Evolutionary conservation across 495 filamentous ascomycete genomes (phyloP).

Genomic region (Trichoderma asperelloides): DNA sequence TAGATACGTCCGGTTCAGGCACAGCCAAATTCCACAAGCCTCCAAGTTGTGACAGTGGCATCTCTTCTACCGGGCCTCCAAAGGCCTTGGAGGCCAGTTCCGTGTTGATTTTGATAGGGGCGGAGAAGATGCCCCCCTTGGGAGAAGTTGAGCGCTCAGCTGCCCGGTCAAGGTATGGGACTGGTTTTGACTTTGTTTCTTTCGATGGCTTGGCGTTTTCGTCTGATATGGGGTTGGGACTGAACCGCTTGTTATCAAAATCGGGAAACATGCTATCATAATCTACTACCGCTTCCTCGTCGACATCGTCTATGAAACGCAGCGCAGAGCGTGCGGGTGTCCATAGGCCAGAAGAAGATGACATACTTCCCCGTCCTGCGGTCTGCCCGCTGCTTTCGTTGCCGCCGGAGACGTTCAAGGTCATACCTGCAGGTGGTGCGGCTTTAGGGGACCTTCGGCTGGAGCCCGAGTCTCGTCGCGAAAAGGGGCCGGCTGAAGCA

Average conservation of each 20-base stretch:
- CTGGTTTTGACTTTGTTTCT: not conserved
- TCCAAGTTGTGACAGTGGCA: constrained; percentile 16
- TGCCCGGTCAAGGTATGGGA: not conserved
- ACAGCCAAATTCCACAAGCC: constrained; percentile 31
- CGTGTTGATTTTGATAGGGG: constrained; percentile 8
- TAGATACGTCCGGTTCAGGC: constrained; percentile 26
- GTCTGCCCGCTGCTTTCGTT: not conserved
- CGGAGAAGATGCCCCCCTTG: not conserved
- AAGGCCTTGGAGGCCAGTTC: not conserved
- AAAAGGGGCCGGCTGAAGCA: constrained; percentile 23
- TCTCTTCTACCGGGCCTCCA: not conserved
- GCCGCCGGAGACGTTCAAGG: not conserved
- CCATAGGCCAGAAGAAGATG: constrained; percentile 24
- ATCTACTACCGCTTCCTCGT: constrained; percentile 23
- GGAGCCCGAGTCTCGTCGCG: constrained; percentile 12
- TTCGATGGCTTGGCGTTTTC: not conserved
- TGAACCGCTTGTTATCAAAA: constrained; percentile 25
- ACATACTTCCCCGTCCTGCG: not conserved
- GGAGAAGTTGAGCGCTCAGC: not conserved
- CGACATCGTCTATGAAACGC: constrained; percentile 26
- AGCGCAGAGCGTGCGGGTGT: constrained; percentile 19
- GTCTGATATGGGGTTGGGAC: not conserved
- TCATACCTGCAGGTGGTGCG: constrained; percentile 9
- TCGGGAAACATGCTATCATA: constrained; percentile 39
- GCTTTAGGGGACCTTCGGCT: constrained; percentile 5